Percentiles rank a stretch among this genome's conserved stretches.
These are phyloP conservation scores for Cornus suecica DNA, from an alignment of 148 eudicot genomes.

Conservation along the genomic window DNA sequence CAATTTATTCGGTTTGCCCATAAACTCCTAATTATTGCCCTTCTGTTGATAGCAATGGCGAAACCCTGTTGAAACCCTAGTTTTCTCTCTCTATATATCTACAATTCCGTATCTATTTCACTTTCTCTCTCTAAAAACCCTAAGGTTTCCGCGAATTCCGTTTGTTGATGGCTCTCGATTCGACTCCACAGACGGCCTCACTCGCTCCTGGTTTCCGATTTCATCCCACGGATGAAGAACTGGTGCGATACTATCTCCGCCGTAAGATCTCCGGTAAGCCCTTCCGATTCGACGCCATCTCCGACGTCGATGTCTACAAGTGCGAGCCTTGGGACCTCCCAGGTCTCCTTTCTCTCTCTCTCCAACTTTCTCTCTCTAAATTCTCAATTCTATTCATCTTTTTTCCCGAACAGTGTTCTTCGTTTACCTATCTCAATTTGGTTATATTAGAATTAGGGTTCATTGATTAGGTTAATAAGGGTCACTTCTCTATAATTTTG, in stretches of 20 bases:
- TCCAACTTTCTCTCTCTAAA: neutral
- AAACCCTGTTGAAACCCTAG: neutral
- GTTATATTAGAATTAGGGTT: too few relatives aligned
- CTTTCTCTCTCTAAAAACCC: neutral
- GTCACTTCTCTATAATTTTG: too few relatives aligned
- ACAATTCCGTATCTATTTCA: neutral
- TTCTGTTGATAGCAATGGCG: too few relatives aligned
- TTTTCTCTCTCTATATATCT: slow-evolving; percentile 5
- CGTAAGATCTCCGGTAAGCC: slow-evolving; percentile 57
- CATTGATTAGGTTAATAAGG: too few relatives aligned
- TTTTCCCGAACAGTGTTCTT: neutral
- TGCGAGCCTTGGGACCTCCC: slow-evolving; percentile 82
- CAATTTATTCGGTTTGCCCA: too few relatives aligned
- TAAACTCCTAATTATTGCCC: too few relatives aligned
- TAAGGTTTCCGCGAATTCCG: neutral
- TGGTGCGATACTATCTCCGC: slow-evolving; percentile 57
- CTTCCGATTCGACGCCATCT: slow-evolving; percentile 60
- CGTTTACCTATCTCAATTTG: too few relatives aligned
- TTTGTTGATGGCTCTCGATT: slow-evolving; percentile 9
- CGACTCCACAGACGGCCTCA: slow-evolving; percentile 12
- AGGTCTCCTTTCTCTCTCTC: slow-evolving; percentile 29
- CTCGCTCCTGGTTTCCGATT: slow-evolving; percentile 80
- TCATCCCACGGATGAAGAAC: slow-evolving; percentile 83
- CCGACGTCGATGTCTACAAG: slow-evolving; percentile 67
- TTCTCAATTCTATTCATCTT: neutral